Evolutionary conservation across 208 protist genomes (phyloP), one percentile per base, ranked within the genome.

Genomic region (Wallacemonas sp.): DNA sequence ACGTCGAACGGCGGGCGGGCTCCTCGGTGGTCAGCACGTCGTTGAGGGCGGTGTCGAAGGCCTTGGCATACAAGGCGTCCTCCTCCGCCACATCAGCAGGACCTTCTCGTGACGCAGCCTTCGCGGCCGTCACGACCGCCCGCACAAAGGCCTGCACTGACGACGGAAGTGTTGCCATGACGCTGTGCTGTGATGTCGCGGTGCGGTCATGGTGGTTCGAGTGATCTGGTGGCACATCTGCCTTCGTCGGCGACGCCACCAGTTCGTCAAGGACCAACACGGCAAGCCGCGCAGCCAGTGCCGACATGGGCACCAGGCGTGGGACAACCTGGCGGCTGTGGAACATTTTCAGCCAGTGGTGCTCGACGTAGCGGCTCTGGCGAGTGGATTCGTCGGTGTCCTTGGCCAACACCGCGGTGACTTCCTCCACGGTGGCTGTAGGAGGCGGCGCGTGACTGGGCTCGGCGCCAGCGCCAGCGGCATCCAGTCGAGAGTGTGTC

Each of bases 261-360:
- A n/a, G n/a, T n/a, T n/a, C n/a, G n/a, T n/a, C n/a, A n/a, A n/a
- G n/a, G n/a, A n/a, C n/a, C n/a, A n/a, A n/a, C n/a, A 37, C 32
- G 1, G 77, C 75, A 21, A 85, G 17, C 37, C 64, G 17, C 8
- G 75, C 57, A 1, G 78, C 80, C 19, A 91, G 42, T 5, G 63
- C 68, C 17, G 45, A 57, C 24, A 92, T 53, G 1, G 76, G 81
- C 44, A 90, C 32, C 6, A 87, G 48, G 5, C 59, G 53, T 0
- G 89, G 86, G 15, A 95, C 67, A 21, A 92, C 60, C 29, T 79
- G 65, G 2, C 85, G 89, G 24, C 63, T 73, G 55, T 83, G 61
- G 63, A 95, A 85, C 12, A 79, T 68, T 39, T 86, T 86, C 24
- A 85, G 41, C 86, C 89, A 95, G 32, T 71, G 46, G 9, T 53